phyloP scores from a whole-genome alignment of 495 filamentous ascomycete species.

The Astrocystis sublimbata region DNA sequence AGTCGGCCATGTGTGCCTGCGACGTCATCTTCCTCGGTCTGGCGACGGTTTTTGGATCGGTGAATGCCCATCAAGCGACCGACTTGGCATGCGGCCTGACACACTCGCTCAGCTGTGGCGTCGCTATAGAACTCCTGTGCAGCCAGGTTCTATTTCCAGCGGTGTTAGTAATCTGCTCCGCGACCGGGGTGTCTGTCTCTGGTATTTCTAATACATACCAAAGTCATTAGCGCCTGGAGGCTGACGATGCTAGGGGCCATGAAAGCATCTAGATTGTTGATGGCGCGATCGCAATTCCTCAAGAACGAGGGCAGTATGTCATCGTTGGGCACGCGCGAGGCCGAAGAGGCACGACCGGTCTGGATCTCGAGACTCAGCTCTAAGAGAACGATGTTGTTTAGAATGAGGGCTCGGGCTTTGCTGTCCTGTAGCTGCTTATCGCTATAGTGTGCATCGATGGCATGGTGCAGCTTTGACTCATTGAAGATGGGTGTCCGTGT shows the following conservation, averaged over 20 bases:
- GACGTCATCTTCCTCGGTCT: not conserved
- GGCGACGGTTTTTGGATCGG: not conserved
- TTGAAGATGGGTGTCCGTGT: slow-evolving; percentile 22
- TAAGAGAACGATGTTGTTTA: slow-evolving; percentile 24
- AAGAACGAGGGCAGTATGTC: slow-evolving; percentile 23
- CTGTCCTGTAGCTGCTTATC: not conserved
- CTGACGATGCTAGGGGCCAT: slow-evolving; percentile 13
- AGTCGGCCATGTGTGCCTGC: slow-evolving; percentile 4
- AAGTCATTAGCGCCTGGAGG: slow-evolving; percentile 18
- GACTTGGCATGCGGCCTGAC: slow-evolving; percentile 22
- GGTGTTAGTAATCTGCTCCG: not conserved
- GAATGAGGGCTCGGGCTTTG: slow-evolving; percentile 17
- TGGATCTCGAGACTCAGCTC: slow-evolving; percentile 22
- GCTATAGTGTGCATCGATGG: slow-evolving; percentile 17
- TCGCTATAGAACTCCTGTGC: slow-evolving; percentile 21
- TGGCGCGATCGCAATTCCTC: slow-evolving; percentile 23
- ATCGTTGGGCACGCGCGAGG: slow-evolving; percentile 11
- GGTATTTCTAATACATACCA: slow-evolving; percentile 17
- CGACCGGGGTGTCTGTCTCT: too few species aligned
- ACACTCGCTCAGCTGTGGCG: slow-evolving; percentile 16
- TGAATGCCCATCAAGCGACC: slow-evolving; percentile 21
- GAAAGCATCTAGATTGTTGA: slow-evolving; percentile 14
- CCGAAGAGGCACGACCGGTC: slow-evolving; percentile 9
- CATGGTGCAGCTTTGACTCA: slow-evolving; percentile 10
- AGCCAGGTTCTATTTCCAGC: slow-evolving; percentile 5